Conservation (phyloP, 2,329 filamentous ascomycete genomes). For the Aspergillus japonicus region DNA sequence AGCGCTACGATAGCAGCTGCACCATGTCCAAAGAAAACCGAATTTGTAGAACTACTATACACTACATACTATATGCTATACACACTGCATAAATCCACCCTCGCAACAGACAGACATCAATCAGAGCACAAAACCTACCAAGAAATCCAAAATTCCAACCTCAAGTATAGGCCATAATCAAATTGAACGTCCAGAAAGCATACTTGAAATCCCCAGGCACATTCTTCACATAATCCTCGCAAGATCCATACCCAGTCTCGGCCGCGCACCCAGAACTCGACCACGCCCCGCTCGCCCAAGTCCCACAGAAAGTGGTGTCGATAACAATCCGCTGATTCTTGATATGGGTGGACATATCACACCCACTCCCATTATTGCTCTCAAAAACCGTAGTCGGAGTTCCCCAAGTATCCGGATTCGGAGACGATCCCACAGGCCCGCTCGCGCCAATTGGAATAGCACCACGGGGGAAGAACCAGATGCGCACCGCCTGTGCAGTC, state of each 20-base stretch:
- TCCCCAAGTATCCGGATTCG: neutral
- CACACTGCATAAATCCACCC: too few species aligned
- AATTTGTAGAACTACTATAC: too few species aligned
- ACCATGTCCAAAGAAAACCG: too few species aligned
- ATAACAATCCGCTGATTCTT: neutral
- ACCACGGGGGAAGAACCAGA: neutral
- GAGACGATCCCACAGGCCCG: neutral
- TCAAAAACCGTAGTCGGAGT: neutral
- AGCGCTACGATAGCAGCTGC: too few species aligned
- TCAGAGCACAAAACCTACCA: too few species aligned
- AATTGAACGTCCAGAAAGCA: neutral
- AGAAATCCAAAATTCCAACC: too few species aligned
- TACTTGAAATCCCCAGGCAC: neutral
- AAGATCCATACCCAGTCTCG: neutral
- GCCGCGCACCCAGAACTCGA: neutral
- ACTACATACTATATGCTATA: too few species aligned
- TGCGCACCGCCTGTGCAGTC: neutral
- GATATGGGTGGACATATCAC: neutral
- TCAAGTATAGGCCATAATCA: neutral
- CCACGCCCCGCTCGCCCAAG: neutral
- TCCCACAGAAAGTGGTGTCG: neutral
- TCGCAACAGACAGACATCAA: too few species aligned
- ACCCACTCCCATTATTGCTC: neutral
- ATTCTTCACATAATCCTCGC: slow-evolving; percentile 1
- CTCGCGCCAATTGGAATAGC: neutral